Base-by-base conservation (phyloP, 345 rosid genomes). In the Pistacia atlantica region DNA sequence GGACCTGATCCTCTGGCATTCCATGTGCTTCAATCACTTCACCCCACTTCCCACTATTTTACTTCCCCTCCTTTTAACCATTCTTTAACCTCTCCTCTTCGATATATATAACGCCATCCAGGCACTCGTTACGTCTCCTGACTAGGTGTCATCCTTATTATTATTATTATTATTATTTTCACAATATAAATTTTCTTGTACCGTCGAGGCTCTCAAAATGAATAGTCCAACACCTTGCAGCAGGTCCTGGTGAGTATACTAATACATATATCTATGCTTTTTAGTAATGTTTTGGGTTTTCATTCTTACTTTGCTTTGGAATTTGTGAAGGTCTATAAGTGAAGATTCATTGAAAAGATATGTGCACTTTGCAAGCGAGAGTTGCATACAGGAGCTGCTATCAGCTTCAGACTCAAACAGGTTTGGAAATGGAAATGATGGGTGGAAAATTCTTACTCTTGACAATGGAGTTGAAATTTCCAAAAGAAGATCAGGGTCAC, bases 351-450 rank as follows among this genome's bases (percentile, higher is more conserved):
- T 93, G 51, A 90, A 83, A 73, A 85, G 96, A 68, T 93, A 91
- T 64, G 97, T 93, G 67, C 88, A 84, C 37, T 91, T 91, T 68
- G 97, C 97, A 0, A 91, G 96, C 55, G 96, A 93, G 78, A 87
- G 83, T 72, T 91, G 96, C 76, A 90, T 91, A 69, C 97, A 93
- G 82, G 97, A 93, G 71, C 70, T 90, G 74, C 81, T 91, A 56
- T 81, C 92, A 10, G 92, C 97, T 37, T 93, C 97, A 8, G 91
- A 84, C 12, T 79, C 92, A 1, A 85, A 84, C 75, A 82, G 83
- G 69, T 75, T 81, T 55, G 86, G 88, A n/a, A 78, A 88, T 54
- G 89, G 84, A 10, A 54, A 76, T 46, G 92, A 91, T 70, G 95
- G 87, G 25, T 92, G 95, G 95, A 93, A 91, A 74, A 71, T 89